Conservation (phyloP, 495 filamentous ascomycete genomes). For the Podospora australis region DNA sequence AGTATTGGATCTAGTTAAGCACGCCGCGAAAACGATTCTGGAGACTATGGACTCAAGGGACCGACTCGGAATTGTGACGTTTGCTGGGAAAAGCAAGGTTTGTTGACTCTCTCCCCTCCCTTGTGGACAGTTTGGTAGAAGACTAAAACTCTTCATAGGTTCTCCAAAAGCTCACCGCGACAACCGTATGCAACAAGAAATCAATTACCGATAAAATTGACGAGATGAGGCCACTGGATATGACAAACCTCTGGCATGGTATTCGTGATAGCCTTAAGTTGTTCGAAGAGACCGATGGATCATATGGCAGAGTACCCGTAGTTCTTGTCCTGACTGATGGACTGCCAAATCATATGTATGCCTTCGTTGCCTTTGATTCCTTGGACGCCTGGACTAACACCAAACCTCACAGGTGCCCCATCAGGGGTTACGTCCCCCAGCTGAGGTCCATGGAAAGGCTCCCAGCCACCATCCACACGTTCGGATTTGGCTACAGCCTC, state of each 20-base stretch:
- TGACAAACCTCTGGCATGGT: slow-evolving; percentile 41
- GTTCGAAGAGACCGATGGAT: slow-evolving; percentile 16
- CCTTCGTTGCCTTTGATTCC: neutral
- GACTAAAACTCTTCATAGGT: slow-evolving; percentile 21
- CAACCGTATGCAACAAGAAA: slow-evolving; percentile 30
- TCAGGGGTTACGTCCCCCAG: slow-evolving; percentile 32
- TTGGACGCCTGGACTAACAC: neutral
- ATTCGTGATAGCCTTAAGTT: slow-evolving; percentile 30
- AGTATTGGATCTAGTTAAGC: slow-evolving; percentile 40
- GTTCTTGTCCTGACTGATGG: slow-evolving; percentile 45
- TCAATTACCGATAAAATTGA: slow-evolving; percentile 25
- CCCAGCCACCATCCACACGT: slow-evolving; percentile 39
- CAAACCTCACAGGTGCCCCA: slow-evolving; percentile 14
- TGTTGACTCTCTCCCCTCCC: neutral
- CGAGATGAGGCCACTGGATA: slow-evolving; percentile 15
- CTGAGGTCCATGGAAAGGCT: slow-evolving; percentile 27
- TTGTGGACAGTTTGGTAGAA: too few species aligned
- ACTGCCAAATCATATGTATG: slow-evolving; percentile 35
- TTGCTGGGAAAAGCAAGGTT: slow-evolving; percentile 22
- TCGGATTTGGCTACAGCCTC: slow-evolving; percentile 40
- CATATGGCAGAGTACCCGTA: slow-evolving; percentile 27
- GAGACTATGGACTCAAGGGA: slow-evolving; percentile 35
- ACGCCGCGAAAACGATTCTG: slow-evolving; percentile 39
- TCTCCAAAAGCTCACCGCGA: slow-evolving; percentile 30
- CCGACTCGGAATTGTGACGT: slow-evolving; percentile 42